Conservation (phyloP, 352 stramenopile species). For the Phytophthora colocasiae region DNA sequence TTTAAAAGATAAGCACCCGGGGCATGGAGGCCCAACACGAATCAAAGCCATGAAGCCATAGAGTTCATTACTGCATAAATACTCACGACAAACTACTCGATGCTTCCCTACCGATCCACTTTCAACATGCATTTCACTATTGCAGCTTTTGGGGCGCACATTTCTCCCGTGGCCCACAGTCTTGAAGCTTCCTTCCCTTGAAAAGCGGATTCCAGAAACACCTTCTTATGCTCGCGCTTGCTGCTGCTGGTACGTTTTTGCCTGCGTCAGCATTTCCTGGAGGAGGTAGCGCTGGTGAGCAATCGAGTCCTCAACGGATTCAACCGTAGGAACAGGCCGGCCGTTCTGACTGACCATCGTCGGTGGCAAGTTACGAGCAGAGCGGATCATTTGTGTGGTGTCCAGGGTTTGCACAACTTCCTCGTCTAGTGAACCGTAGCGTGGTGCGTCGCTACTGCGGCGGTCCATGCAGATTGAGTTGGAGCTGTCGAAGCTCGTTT, state of each 20-base stretch:
- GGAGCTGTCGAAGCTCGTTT: slow-evolving; percentile 51
- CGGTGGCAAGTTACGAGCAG: slow-evolving; percentile 12
- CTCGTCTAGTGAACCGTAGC: slow-evolving; percentile 45
- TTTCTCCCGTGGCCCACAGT: slow-evolving; percentile 21
- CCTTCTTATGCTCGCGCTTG: slow-evolving; percentile 25
- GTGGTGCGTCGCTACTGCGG: slow-evolving; percentile 33
- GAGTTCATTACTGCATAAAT: slow-evolving; percentile 41
- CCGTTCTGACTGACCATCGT: slow-evolving; percentile 16
- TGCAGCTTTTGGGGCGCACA: slow-evolving; percentile 10
- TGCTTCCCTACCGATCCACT: slow-evolving; percentile 15
- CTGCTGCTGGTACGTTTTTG: slow-evolving; percentile 49
- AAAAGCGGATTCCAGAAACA: slow-evolving; percentile 28
- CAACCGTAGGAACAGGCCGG: slow-evolving; percentile 31
- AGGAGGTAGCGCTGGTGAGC: slow-evolving; percentile 69
- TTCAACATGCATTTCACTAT: slow-evolving; percentile 31
- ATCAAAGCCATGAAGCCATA: slow-evolving; percentile 11
- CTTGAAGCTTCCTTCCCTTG: slow-evolving; percentile 32
- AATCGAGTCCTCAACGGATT: slow-evolving; percentile 67
- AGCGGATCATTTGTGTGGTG: slow-evolving; percentile 46
- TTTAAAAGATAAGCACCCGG: no score
- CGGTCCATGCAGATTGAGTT: slow-evolving; percentile 43
- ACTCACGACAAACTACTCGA: slow-evolving; percentile 35
- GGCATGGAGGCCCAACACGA: no score
- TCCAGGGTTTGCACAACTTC: slow-evolving; percentile 50
- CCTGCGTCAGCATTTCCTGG: slow-evolving; percentile 70